Evolutionary conservation across 129 eudicot species (phyloP), one percentile per base, ranked within the genome.

Genomic region (Centrapalus pauciflorus): DNA sequence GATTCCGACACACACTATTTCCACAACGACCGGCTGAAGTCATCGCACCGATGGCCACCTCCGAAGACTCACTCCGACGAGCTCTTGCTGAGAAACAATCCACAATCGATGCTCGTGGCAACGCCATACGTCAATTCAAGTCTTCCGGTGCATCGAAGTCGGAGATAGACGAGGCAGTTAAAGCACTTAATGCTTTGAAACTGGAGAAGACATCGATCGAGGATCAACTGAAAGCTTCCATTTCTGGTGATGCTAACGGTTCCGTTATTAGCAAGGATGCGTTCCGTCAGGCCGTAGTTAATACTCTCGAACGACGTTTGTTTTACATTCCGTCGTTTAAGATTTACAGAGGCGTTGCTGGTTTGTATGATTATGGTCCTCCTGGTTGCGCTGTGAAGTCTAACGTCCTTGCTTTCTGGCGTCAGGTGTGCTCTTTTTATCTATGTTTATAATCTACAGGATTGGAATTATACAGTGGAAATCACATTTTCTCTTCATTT

Each of bases 381-480:
- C 95, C 95, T 7, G 95, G 95, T 23, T 87, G 95, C 45, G 83
- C 95, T 26, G 83, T 87, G 14, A 87, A 87, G 80, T 76, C 85
- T 8, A 87, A 87, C 64, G 95, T 87, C 33, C 95, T 87, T n/a
- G 83, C 90, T 7, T 84, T 87, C 63, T 88, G 91, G 95, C 87
- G 90, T 23, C 95, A 87, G 95, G 95, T 87, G 14, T 21, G 16
- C 24, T 13, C 12, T 24, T 8, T 34, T 1, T 27, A 8, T 69
- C 4, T 21, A 16, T 37, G 12, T 1, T 56, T 35, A 8, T 37
- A 9, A 37, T 54, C 2, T 24, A 2, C 9, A 37, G 4, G 19
- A 52, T 17, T 10, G n/a, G 13, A 12, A 3, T 28, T 12, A 20
- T 14, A 16, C 23, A 4, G 43, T 6, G 29, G 3, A 68, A 2